Conservation (phyloP, 1,139 yeast genomes). For the Kodamaea sp. region DNA sequence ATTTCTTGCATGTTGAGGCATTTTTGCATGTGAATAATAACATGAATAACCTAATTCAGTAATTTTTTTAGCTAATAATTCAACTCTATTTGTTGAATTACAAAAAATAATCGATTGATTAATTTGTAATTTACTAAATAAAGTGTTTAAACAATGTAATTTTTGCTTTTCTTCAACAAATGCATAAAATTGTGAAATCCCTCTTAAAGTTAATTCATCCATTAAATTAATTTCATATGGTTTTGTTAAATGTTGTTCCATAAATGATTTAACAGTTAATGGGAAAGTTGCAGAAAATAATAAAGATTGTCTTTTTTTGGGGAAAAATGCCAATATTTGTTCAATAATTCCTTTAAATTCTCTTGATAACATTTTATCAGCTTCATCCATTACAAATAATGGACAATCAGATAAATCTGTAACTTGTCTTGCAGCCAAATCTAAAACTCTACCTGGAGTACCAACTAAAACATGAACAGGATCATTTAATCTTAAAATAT, state of each 20-base stretch:
- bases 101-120: constrained; percentile 96
- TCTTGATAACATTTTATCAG: constrained; percentile 91
- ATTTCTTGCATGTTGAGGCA: constrained; percentile 97
- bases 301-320: constrained; percentile 75
- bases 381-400: constrained; percentile 96
- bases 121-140: constrained; percentile 89
- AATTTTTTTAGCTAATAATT: constrained; percentile 88
- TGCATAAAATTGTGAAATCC: constrained; percentile 96
- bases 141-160: constrained; percentile 89
- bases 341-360: constrained; percentile 88
- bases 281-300: constrained; percentile 97
- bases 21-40: constrained; percentile 93
- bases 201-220: constrained; percentile 95
- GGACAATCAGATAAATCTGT: constrained; percentile 88
- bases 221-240: constrained; percentile 95
- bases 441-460: constrained; percentile 95
- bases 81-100: constrained; percentile 95
- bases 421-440: constrained; percentile 81
- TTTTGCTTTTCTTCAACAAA: constrained; percentile 96
- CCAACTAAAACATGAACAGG: constrained; percentile 91
- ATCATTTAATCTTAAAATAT: constrained; percentile 86
- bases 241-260: constrained; percentile 84
- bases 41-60: constrained; percentile 97
- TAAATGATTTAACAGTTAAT: constrained; percentile 83
- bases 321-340: constrained; percentile 81